Evolutionary conservation across 805 yeast genomes (phyloP).

Genomic region (Priceomyces castillae): DNA sequence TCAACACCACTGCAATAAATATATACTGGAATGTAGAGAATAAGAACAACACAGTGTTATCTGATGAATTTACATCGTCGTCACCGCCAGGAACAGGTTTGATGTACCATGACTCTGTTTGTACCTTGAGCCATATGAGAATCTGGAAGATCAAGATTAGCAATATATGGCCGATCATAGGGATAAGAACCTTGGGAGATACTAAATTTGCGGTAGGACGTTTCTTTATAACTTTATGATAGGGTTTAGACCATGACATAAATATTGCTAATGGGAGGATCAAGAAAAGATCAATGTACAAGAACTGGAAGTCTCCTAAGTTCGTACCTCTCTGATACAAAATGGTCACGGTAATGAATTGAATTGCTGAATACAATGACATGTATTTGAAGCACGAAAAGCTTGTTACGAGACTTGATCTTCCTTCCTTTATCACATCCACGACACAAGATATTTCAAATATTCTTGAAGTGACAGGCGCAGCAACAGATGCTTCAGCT

Average conservation of each 20-base stretch:
- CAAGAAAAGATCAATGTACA: constrained; percentile 87
- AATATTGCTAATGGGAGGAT: constrained; percentile 93
- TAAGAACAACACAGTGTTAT: constrained; percentile 81
- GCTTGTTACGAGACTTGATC: constrained; percentile 92
- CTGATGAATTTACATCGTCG: constrained; percentile 78
- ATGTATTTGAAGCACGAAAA: constrained; percentile 97
- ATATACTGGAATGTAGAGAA: constrained; percentile 88
- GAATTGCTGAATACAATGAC: constrained; percentile 96
- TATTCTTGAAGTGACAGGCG: constrained; percentile 89
- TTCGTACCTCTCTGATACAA: constrained; percentile 87
- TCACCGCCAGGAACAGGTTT: constrained; percentile 79
- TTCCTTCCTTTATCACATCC: constrained; percentile 88
- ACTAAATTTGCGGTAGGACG: constrained; percentile 94
- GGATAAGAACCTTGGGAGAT: constrained; percentile 81
- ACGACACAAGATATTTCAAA: constrained; percentile 93
- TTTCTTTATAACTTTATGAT: constrained; percentile 53
- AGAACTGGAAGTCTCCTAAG: constrained; percentile 93
- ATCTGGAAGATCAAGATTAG: constrained; percentile 65
- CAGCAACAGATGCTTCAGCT: constrained; percentile 98
- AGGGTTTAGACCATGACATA: constrained; percentile 97
- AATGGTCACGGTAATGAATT: constrained; percentile 82
- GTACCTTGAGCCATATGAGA: constrained; percentile 59
- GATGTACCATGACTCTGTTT: constrained; percentile 68
- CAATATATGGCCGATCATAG: constrained; percentile 75
- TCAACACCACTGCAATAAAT: constrained; percentile 74